A percentile compares a stretch with the other conserved stretches of the same genome.
phyloP scores from a whole-genome alignment of 1,284 basidiomycete genomes.

The Volvariella surrecta region DNA sequence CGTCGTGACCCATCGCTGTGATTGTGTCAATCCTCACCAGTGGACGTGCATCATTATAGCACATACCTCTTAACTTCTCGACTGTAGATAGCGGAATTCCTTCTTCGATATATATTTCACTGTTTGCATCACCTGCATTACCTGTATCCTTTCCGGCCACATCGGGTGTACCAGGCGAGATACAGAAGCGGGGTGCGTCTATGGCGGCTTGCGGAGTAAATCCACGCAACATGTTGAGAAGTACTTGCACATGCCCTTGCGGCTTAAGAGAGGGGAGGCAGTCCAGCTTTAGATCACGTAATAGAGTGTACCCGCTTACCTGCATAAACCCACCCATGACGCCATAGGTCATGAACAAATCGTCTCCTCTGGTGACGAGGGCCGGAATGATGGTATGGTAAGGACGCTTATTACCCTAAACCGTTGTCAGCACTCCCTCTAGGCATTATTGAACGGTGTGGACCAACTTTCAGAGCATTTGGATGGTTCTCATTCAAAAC shows the following conservation, averaged over 20 bases:
- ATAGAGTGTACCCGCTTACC: conserved; percentile 18
- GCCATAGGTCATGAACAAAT: conserved; percentile 84
- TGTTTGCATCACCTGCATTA: conserved; percentile 62
- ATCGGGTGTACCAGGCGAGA: conserved; percentile 77
- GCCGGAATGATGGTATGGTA: conserved; percentile 97
- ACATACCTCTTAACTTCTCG: conserved; percentile 50
- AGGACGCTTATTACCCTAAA: conserved; percentile 83
- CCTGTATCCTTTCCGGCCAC: conserved; percentile 33
- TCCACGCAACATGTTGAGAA: conserved; percentile 87
- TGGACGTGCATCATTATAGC: conserved; percentile 1
- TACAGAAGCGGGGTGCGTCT: conserved; percentile 94
- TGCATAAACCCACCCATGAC: conserved; percentile 98
- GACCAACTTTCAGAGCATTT: conserved; percentile 59
- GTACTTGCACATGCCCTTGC: conserved; percentile 89
- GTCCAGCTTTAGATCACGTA: conserved; percentile 1
- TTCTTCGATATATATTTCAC: conserved; percentile 85
- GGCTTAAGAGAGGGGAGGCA: conserved; percentile 34
- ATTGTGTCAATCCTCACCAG: conserved; percentile 5
- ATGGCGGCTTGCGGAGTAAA: conserved; percentile 79
- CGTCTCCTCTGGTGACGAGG: conserved; percentile 74
- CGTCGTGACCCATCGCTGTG: conserved; percentile 82
- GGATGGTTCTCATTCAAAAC: conserved; percentile 74
- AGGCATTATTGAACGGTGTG: no score
- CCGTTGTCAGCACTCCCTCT: no score
- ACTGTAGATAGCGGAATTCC: conserved; percentile 61